Base-by-base conservation (phyloP, 2,329 filamentous ascomycete genomes). In the Clonostachys chloroleuca region DNA sequence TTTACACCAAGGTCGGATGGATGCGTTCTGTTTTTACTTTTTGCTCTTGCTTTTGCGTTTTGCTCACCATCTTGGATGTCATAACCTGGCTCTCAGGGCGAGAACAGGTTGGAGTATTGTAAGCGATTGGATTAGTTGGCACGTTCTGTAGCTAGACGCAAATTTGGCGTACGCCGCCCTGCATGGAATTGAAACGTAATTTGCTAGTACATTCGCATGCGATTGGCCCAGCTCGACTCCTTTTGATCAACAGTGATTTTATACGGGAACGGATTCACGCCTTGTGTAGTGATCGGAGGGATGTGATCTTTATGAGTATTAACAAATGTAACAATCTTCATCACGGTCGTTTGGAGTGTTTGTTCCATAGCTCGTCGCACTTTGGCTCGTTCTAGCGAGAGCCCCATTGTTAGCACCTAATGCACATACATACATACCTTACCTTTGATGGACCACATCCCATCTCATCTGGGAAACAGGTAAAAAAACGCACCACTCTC, bases 231-330 rank as follows among this genome's bases (percentile, higher is more conserved):
- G 45, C 85, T 80, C 17, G 65, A 84, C 50, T 84, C 78, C 59
- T 89, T 89, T 48, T 89, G 89, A 61, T 95, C 94, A 49, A 97
- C 83, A 51, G 86, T 80, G 61, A 97, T 95, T 66, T 92, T 87
- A 68, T 95, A 97, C 1, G 92, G 92, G 61, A 97, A 99, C 0
- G 94, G 92, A 64, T 97, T 97, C 43, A 87, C 89, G 61, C 85
- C 91, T 18, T 91, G 94, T 9, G 91, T 95, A 54, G 91, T 96
- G 58, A 97, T 97, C 44, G 92, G 94, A 2, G 94, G 94, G 54
- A 99, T 97, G 66, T 97, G 94, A 60, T 95, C 89, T 65, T 95
- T 95, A 67, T 96, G 87, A 45, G 81, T 74, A 68, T 95, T 95
- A 58, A 89, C 91, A 46, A 89, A 87, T 52, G 84, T 86, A 56